These are phyloP conservation scores for Mycena leptocephala DNA, from an alignment of 768 basidiomycete genomes.

Conservation along the genomic window DNA sequence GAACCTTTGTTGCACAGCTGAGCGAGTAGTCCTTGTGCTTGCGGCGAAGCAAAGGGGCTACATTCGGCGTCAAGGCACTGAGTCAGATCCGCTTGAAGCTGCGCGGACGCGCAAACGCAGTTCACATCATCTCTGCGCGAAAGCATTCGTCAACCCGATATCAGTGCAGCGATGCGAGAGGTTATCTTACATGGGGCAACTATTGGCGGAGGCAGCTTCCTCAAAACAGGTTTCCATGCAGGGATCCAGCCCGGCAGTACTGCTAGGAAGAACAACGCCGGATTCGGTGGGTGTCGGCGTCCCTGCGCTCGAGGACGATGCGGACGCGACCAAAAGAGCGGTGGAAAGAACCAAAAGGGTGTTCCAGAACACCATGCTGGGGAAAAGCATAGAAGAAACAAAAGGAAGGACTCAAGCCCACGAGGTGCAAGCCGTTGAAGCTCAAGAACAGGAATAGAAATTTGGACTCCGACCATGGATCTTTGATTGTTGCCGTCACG, in stretches of 20 bases:
- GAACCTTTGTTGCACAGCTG: conserved; percentile 37
- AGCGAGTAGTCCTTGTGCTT: conserved; percentile 30
- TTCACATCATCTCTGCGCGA: conserved; percentile 28
- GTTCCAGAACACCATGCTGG: conserved; percentile 33
- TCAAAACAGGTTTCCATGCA: conserved; percentile 38
- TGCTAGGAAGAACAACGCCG: conserved; percentile 33
- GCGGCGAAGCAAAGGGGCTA: conserved; percentile 29
- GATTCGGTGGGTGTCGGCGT: conserved; percentile 27
- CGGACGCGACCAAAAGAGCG: conserved; percentile 16
- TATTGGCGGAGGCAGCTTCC: conserved; percentile 24
- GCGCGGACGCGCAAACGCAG: conserved; percentile 33
- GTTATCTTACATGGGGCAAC: conserved; percentile 18
- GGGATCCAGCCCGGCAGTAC: conserved; percentile 36
- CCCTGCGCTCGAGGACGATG: conserved; percentile 23
- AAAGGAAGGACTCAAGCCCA: neutral
- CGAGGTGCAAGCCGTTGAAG: neutral
- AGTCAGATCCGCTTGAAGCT: conserved; percentile 33
- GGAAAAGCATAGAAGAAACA: neutral
- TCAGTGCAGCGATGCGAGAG: too few species aligned
- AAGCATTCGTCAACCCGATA: neutral
- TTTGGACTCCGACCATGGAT: neutral
- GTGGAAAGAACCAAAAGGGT: conserved; percentile 26
- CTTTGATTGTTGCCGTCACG: conserved; percentile 31
- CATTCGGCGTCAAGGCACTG: conserved; percentile 36
- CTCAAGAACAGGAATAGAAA: neutral